Conservation (phyloP, 257 asterid species). For the Solanum bulbocastanum region DNA sequence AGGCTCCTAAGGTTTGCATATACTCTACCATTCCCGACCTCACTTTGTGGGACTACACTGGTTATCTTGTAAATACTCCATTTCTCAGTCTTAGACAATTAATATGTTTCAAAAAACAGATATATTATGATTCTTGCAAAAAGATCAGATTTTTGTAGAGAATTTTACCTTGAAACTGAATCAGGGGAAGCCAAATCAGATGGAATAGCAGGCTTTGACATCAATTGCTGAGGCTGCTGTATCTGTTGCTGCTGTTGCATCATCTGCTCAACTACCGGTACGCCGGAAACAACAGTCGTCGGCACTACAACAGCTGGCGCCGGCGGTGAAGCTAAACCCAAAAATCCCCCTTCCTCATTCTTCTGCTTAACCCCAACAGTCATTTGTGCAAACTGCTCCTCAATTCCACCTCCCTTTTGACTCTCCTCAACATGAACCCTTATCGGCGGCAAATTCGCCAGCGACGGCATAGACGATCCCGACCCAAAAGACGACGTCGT, state of each 20-base stretch:
- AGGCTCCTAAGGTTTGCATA: background rate
- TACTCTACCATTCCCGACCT: background rate
- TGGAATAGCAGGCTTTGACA: background rate
- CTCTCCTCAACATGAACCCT: conserved; percentile 66
- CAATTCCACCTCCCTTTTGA: conserved; percentile 58
- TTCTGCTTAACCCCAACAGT: conserved; percentile 27
- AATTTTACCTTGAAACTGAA: conserved; percentile 8
- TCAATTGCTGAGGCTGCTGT: conserved; percentile 1
- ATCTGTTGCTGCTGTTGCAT: background rate
- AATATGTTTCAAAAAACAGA: background rate
- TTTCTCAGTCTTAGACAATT: background rate
- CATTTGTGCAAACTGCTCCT: conserved; percentile 71
- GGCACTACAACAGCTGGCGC: background rate
- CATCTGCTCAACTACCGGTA: background rate
- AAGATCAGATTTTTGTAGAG: background rate
- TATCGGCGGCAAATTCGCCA: conserved; percentile 69
- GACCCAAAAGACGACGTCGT: conserved; percentile 85
- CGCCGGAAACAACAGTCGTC: background rate
- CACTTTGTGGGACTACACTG: background rate
- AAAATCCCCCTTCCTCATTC: conserved; percentile 43
- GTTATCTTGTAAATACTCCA: background rate
- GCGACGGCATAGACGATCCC: conserved; percentile 59
- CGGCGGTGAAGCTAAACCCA: conserved; percentile 1
- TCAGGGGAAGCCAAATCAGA: conserved; percentile 9
- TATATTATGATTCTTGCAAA: background rate